Conservation (phyloP, 208 protist species). For the Jaenimonas drosophilae region DNA sequence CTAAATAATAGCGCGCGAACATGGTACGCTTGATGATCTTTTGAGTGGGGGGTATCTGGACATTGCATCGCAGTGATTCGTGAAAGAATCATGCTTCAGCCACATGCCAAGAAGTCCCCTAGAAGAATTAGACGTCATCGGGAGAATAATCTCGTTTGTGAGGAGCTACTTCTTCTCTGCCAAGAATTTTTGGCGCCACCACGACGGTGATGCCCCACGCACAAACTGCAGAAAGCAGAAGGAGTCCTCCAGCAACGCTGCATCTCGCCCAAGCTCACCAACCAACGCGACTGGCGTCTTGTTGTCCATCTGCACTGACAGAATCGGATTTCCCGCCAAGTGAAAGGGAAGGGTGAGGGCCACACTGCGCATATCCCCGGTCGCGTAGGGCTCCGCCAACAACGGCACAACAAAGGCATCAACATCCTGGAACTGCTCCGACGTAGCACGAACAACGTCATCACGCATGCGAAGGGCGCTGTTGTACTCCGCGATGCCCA, state of each 20-base stretch:
- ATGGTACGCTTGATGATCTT: too few relatives aligned
- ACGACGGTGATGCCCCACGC: slow-evolving; percentile 50
- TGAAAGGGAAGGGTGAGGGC: slow-evolving; percentile 57
- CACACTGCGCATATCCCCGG: slow-evolving; percentile 53
- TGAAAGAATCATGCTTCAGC: too few relatives aligned
- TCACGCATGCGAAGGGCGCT: slow-evolving; percentile 65
- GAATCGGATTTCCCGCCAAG: slow-evolving; percentile 77
- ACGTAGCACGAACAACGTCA: slow-evolving; percentile 58
- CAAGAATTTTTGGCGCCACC: slow-evolving; percentile 49
- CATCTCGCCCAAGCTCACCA: slow-evolving; percentile 73
- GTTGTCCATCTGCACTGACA: slow-evolving; percentile 66
- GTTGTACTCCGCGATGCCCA: slow-evolving; percentile 55
- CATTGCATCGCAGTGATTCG: too few relatives aligned
- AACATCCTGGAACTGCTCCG: slow-evolving; percentile 81
- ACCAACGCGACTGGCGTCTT: slow-evolving; percentile 53
- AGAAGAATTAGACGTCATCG: too few relatives aligned
- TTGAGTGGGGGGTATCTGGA: too few relatives aligned
- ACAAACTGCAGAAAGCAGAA: slow-evolving; percentile 77
- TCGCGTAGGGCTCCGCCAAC: slow-evolving; percentile 59
- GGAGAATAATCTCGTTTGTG: background rate
- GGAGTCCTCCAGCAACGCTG: slow-evolving; percentile 74
- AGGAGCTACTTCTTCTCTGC: background rate
- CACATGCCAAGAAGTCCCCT: too few relatives aligned
- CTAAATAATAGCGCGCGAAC: too few relatives aligned
- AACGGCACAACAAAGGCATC: slow-evolving; percentile 76